Conservation (phyloP, 768 basidiomycete species). For the Suillus ampliporus region DNA sequence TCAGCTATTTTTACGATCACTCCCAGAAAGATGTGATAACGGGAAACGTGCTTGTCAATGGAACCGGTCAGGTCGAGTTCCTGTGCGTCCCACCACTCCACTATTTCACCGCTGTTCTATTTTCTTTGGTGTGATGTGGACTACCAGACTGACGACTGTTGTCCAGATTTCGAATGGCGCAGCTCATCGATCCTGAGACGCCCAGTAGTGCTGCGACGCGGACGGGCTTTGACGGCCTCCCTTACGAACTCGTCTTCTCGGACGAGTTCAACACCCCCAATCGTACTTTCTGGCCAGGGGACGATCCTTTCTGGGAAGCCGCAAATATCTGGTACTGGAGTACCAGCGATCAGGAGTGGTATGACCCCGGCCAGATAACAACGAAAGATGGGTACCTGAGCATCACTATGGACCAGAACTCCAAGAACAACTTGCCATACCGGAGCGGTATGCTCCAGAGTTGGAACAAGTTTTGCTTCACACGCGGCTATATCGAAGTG, state of each 20-base stretch:
- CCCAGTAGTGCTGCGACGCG: slow-evolving; percentile 61
- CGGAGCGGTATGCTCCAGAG: slow-evolving; percentile 82
- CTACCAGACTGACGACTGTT: not conserved
- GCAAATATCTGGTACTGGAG: slow-evolving; percentile 75
- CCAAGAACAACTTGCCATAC: slow-evolving; percentile 63
- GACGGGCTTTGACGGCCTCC: slow-evolving; percentile 73
- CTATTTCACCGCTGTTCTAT: slow-evolving; percentile 1
- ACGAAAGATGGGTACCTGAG: slow-evolving; percentile 71
- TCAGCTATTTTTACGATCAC: slow-evolving; percentile 52
- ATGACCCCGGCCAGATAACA: slow-evolving; percentile 68
- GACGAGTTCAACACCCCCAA: slow-evolving; percentile 68
- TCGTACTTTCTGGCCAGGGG: slow-evolving; percentile 59
- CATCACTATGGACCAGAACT: slow-evolving; percentile 66
- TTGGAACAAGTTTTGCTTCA: slow-evolving; percentile 93
- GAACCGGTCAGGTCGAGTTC: slow-evolving; percentile 68
- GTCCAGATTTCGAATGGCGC: slow-evolving; percentile 49
- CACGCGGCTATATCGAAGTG: slow-evolving; percentile 77
- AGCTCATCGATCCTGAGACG: slow-evolving; percentile 74
- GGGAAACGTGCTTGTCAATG: slow-evolving; percentile 70
- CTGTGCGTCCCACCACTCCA: slow-evolving; percentile 40
- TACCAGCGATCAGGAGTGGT: slow-evolving; percentile 78
- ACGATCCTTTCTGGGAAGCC: slow-evolving; percentile 76
- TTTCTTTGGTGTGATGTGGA: slow-evolving; percentile 17
- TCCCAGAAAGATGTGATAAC: slow-evolving; percentile 52
- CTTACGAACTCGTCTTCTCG: slow-evolving; percentile 70